These are phyloP conservation scores for Mycena rosella DNA, from an alignment of 768 basidiomycete species.

Conservation along the genomic window DNA sequence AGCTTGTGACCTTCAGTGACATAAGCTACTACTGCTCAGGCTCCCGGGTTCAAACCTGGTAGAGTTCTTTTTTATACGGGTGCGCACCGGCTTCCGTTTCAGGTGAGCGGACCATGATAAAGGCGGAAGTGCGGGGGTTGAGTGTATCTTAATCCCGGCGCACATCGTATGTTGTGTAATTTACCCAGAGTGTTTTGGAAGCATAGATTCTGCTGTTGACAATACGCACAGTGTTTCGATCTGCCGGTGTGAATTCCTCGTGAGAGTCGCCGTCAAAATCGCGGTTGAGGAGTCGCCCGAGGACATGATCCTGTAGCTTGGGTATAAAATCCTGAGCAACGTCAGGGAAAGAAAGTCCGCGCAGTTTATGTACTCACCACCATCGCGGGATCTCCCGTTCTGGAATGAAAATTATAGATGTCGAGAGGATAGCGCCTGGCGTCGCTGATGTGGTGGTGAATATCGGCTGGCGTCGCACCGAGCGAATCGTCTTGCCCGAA, in stretches of 20 bases:
- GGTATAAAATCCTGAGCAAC: conserved; percentile 44
- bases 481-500: conserved; percentile 6
- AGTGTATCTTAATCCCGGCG: conserved; percentile 48
- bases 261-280: conserved; percentile 47
- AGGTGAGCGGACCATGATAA: conserved; percentile 42
- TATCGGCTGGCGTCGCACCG: background rate
- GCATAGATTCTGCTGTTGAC: conserved; percentile 44
- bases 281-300: conserved; percentile 43
- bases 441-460: conserved; percentile 36
- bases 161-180: conserved; percentile 55
- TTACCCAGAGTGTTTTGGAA: conserved; percentile 45
- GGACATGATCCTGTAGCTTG: conserved; percentile 51
- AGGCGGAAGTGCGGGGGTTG: conserved; percentile 41
- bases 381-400: background rate
- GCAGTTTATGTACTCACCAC: background rate
- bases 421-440: conserved; percentile 37
- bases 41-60: too few relatives aligned
- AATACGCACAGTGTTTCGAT: conserved; percentile 37
- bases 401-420: background rate
- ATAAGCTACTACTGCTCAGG: too few relatives aligned
- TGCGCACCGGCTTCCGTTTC: conserved; percentile 25
- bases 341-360: background rate
- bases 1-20: too few relatives aligned
- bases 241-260: conserved; percentile 39
- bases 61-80: conserved; percentile 45